Conservation (phyloP, 257 asterid species). For the Plantago major region DNA sequence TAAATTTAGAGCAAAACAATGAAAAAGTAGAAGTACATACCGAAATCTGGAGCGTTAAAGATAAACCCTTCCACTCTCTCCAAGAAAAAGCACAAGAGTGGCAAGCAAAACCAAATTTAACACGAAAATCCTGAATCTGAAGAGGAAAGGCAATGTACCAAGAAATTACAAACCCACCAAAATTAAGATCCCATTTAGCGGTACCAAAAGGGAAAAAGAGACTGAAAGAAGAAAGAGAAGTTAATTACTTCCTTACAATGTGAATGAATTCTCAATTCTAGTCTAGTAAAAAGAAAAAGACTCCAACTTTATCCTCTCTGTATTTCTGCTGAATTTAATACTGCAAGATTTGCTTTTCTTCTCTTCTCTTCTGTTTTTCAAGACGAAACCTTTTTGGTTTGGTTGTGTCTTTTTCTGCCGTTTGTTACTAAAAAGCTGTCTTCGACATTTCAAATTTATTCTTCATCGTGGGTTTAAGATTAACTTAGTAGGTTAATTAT, state of each 20-base stretch:
- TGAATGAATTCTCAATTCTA: background rate
- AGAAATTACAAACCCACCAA: background rate
- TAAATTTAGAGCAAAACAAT: too few species aligned
- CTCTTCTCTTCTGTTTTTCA: background rate
- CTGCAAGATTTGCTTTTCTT: background rate
- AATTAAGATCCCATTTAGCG: background rate
- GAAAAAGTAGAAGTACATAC: too few species aligned
- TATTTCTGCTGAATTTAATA: background rate
- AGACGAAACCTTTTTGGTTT: too few species aligned
- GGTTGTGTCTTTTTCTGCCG: background rate
- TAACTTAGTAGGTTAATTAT: too few species aligned
- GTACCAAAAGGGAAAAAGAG: background rate
- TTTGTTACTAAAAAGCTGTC: background rate
- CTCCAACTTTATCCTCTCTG: background rate
- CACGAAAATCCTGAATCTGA: constrained; percentile 15
- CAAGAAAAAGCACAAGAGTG: too few species aligned
- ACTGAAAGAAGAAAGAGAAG: too few species aligned
- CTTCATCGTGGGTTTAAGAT: too few species aligned
- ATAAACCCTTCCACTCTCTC: too few species aligned
- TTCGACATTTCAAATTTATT: too few species aligned
- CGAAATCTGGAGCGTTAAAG: too few species aligned
- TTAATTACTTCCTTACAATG: background rate
- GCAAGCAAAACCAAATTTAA: background rate
- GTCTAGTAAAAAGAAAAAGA: background rate
- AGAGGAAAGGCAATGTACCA: background rate